A percentile compares a stretch with the other conserved stretches of the same genome.
phyloP scores from a whole-genome alignment of 1,139 yeast genomes.

The Candida anutae region DNA sequence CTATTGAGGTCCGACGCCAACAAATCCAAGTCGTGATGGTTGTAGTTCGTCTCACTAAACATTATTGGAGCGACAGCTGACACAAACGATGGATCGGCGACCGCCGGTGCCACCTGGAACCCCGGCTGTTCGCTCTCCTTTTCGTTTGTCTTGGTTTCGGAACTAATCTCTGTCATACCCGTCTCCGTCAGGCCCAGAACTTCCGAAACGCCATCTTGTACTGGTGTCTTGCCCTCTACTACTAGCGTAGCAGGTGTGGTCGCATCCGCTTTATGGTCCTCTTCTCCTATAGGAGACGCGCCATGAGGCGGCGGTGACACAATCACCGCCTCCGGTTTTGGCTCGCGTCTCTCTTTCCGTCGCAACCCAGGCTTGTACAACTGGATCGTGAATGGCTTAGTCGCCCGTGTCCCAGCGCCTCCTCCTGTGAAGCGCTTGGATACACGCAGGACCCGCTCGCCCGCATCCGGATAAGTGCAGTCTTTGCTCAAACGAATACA shows the following conservation, averaged over 20 bases:
- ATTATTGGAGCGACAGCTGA: background rate
- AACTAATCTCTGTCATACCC: background rate
- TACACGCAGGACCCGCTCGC: slow-evolving; percentile 12
- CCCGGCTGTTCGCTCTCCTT: too few relatives aligned
- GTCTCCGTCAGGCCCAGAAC: background rate
- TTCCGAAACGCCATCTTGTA: background rate
- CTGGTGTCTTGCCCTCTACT: background rate
- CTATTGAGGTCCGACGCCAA: slow-evolving; percentile 37
- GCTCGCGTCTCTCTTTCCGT: background rate
- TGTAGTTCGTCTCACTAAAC: slow-evolving; percentile 11
- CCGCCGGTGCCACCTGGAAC: background rate
- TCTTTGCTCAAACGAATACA: slow-evolving; percentile 24
- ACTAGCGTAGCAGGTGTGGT: too few relatives aligned
- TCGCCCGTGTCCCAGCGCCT: slow-evolving; percentile 5
- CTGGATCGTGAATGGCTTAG: slow-evolving; percentile 6
- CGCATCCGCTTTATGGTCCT: too few relatives aligned
- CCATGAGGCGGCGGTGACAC: background rate
- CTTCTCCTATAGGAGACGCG: background rate
- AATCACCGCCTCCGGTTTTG: background rate
- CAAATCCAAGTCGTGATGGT: slow-evolving; percentile 27
- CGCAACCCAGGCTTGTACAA: slow-evolving; percentile 5
- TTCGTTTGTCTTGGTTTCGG: background rate
- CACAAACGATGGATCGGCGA: background rate
- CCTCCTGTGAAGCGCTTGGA: slow-evolving; percentile 7
- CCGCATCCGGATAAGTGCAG: slow-evolving; percentile 14